Percentiles rank a stretch among this genome's conserved stretches.
These are phyloP conservation scores for Aureobasidium sp. DNA, from an alignment of 2,329 filamentous ascomycete species.

Conservation along the genomic window DNA sequence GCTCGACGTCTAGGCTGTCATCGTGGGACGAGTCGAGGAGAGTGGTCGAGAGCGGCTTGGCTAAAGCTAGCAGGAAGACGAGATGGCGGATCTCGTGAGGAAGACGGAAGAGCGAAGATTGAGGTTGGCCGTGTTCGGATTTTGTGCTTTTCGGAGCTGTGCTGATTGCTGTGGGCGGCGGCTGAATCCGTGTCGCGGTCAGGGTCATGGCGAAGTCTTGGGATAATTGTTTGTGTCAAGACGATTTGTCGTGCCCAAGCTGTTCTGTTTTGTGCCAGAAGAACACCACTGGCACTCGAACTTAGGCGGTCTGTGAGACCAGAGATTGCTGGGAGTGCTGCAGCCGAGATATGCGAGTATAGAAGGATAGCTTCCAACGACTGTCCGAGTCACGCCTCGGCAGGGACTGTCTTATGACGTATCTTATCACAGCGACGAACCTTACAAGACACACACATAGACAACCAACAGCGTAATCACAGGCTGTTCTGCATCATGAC, in stretches of 20 bases:
- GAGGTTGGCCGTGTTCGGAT: background rate
- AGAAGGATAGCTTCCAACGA: background rate
- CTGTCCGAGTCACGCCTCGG: background rate
- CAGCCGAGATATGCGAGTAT: background rate
- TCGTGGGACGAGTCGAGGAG: slow-evolving; percentile 12
- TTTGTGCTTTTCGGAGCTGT: background rate
- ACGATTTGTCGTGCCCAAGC: too few relatives aligned
- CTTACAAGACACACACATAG: background rate
- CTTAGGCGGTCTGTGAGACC: background rate
- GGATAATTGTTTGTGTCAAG: background rate
- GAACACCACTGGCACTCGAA: background rate
- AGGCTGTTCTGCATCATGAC: background rate
- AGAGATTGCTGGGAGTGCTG: background rate
- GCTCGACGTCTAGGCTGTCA: background rate
- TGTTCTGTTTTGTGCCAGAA: too few relatives aligned
- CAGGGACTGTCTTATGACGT: slow-evolving; percentile 8
- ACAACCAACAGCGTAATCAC: background rate
- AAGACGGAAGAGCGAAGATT: slow-evolving; percentile 15
- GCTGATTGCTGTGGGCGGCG: background rate
- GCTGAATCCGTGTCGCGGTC: background rate
- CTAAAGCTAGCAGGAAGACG: slow-evolving; percentile 17
- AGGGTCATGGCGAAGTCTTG: slow-evolving; percentile 3
- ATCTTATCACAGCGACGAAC: background rate
- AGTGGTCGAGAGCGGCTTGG: background rate
- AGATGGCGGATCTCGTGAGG: slow-evolving; percentile 18